Conservation (phyloP, 1,139 yeast species). For the Debaryomycetaceae sp. region DNA sequence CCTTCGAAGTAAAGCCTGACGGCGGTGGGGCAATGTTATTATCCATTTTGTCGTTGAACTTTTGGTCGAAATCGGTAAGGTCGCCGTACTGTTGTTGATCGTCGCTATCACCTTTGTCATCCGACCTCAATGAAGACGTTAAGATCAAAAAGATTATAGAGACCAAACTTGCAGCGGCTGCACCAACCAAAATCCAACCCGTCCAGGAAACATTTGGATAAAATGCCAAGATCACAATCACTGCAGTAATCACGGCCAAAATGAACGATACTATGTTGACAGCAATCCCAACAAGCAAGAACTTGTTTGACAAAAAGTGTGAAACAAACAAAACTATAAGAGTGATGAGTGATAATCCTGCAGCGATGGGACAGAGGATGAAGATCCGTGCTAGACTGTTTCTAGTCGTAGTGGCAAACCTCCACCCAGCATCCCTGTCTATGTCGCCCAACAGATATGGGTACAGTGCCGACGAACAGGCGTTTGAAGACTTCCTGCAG, state of each 20-base stretch:
- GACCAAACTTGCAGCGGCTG: conserved; percentile 53
- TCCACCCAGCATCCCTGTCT: conserved; percentile 21
- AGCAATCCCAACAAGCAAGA: conserved; percentile 23
- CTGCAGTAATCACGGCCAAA: conserved; percentile 49
- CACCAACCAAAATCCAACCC: conserved; percentile 65
- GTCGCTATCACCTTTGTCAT: conserved; percentile 23
- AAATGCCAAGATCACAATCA: conserved; percentile 54
- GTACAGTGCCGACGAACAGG: conserved; percentile 47
- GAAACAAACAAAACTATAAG: conserved; percentile 36
- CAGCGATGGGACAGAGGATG: conserved; percentile 78
- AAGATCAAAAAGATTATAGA: conserved; percentile 27
- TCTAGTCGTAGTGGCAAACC: conserved; percentile 41
- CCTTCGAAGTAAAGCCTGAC: not conserved
- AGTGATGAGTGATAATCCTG: conserved; percentile 62
- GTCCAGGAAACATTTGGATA: conserved; percentile 66
- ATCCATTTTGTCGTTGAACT: conserved; percentile 8
- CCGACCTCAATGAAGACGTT: conserved; percentile 13
- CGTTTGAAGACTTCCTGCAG: conserved; percentile 36
- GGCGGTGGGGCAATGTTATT: conserved; percentile 3
- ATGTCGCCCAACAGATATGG: conserved; percentile 26
- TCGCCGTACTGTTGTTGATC: conserved; percentile 22
- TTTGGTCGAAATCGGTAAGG: conserved; percentile 16
- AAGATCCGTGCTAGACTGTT: conserved; percentile 66
- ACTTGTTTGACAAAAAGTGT: conserved; percentile 18
- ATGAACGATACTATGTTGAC: conserved; percentile 45